These are phyloP conservation scores for Thelonectria discophora DNA, from an alignment of 2,329 filamentous ascomycete genomes.

Conservation along the genomic window DNA sequence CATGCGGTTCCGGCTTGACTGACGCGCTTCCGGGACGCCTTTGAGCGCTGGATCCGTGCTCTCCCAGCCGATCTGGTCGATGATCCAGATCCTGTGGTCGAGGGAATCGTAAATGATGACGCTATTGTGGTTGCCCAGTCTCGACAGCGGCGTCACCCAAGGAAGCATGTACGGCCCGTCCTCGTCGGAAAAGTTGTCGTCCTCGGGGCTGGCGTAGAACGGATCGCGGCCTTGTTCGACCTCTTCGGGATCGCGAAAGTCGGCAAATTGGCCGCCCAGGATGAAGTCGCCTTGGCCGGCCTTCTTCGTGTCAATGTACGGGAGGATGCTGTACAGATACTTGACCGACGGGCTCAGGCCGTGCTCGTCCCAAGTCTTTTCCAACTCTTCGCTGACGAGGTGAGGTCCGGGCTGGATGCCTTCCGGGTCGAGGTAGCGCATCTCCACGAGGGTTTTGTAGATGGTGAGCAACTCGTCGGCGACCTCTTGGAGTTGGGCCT, in stretches of 20 bases:
- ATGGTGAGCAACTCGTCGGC: constrained; percentile 8
- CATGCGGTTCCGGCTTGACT: background rate
- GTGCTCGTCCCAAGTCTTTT: background rate
- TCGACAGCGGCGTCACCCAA: constrained; percentile 37
- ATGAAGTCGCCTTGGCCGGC: constrained; percentile 31
- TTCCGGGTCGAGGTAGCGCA: constrained; percentile 6
- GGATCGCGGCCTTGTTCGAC: constrained; percentile 24
- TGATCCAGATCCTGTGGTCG: constrained; percentile 26
- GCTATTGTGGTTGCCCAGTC: constrained; percentile 37
- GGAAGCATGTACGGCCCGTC: constrained; percentile 34
- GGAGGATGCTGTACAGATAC: constrained; percentile 42
- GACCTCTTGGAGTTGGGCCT: constrained; percentile 6
- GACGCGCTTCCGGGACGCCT: background rate
- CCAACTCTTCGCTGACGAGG: background rate
- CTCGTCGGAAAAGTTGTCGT: constrained; percentile 29
- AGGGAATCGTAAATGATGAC: constrained; percentile 42
- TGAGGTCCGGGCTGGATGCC: constrained; percentile 5
- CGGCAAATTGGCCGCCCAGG: constrained; percentile 29
- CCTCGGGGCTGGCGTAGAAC: constrained; percentile 26
- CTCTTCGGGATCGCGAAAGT: constrained; percentile 30
- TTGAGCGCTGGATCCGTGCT: background rate
- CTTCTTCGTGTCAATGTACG: constrained; percentile 27
- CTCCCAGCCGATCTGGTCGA: background rate
- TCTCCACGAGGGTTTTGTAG: constrained; percentile 3
- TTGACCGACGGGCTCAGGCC: constrained; percentile 33